These are phyloP conservation scores for Thozetella sp. DNA, from an alignment of 495 filamentous ascomycete genomes.

Conservation along the genomic window DNA sequence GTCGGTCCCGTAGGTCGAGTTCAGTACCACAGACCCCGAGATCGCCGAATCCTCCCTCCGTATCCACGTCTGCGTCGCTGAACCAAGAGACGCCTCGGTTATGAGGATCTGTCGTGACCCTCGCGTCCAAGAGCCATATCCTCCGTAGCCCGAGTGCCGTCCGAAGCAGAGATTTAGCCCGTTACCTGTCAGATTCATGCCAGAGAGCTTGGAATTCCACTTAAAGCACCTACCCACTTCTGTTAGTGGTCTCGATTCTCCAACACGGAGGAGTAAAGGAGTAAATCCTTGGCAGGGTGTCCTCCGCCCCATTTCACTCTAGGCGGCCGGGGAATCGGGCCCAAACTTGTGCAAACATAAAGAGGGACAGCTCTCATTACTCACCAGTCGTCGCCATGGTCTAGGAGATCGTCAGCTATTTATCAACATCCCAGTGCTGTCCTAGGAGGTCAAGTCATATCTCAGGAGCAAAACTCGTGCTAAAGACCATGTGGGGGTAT, in stretches of 20 bases:
- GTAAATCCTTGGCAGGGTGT: neutral
- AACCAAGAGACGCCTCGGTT: neutral
- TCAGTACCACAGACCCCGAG: slow-evolving; percentile 48
- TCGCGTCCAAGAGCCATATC: slow-evolving; percentile 53
- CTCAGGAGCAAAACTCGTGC: too few relatives aligned
- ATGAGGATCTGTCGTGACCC: slow-evolving; percentile 27
- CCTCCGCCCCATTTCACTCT: too few relatives aligned
- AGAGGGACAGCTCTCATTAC: too few relatives aligned
- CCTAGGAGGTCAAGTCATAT: too few relatives aligned
- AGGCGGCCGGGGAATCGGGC: too few relatives aligned
- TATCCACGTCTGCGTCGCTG: slow-evolving; percentile 55
- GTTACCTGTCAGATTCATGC: slow-evolving; percentile 4
- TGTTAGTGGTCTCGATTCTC: slow-evolving; percentile 6
- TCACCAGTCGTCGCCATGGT: slow-evolving; percentile 62
- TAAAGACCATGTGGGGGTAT: too few relatives aligned
- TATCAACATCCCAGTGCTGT: too few relatives aligned
- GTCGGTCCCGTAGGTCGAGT: slow-evolving; percentile 57
- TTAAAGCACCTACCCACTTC: slow-evolving; percentile 8
- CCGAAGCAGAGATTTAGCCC: slow-evolving; percentile 52
- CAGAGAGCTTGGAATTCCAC: slow-evolving; percentile 4
- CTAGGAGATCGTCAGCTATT: too few relatives aligned
- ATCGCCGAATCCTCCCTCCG: slow-evolving; percentile 51
- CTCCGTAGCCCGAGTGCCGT: slow-evolving; percentile 59
- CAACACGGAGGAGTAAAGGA: too few relatives aligned
- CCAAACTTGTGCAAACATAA: too few relatives aligned